A percentile compares a stretch with the other conserved stretches of the same genome.
phyloP scores from a whole-genome alignment of 306 rosid species.

The Canavalia ensiformis region DNA sequence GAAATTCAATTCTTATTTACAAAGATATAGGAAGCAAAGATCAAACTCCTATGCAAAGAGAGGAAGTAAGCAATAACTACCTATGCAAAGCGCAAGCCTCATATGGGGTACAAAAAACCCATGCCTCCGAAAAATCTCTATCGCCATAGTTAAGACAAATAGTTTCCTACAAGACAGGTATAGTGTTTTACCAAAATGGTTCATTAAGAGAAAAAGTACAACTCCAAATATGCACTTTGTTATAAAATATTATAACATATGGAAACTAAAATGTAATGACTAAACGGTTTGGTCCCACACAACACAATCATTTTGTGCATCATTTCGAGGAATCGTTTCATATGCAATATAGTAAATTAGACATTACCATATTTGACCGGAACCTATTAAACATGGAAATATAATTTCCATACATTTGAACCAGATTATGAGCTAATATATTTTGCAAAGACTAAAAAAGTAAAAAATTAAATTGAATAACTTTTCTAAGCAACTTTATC shows the following conservation, averaged over 20 bases:
- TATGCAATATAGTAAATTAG: no score
- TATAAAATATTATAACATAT: slow-evolving; percentile 2
- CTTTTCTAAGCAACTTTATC: no score
- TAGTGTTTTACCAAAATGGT: slow-evolving; percentile 1
- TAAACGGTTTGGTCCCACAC: no score
- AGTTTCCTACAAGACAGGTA: slow-evolving; percentile 47
- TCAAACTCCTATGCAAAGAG: background rate
- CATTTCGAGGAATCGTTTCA: no score
- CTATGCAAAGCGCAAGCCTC: slow-evolving; percentile 51
- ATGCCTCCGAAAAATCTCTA: slow-evolving; percentile 44
- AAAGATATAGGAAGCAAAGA: background rate
- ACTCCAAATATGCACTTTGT: slow-evolving; percentile 10
- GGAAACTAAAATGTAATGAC: no score
- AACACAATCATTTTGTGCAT: no score
- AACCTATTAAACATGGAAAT: no score
- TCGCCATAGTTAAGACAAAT: slow-evolving; percentile 57
- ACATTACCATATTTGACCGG: no score
- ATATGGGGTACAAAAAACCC: slow-evolving; percentile 50
- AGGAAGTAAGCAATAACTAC: slow-evolving; percentile 42
- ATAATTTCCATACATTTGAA: no score
- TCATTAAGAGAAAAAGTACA: background rate
- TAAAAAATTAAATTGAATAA: no score
- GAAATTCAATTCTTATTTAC: background rate
- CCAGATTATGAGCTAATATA: no score
- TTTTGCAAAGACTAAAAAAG: no score